Evolutionary conservation across 2,329 filamentous ascomycete genomes (phyloP).

Genomic region (Fusarium equiseti): DNA sequence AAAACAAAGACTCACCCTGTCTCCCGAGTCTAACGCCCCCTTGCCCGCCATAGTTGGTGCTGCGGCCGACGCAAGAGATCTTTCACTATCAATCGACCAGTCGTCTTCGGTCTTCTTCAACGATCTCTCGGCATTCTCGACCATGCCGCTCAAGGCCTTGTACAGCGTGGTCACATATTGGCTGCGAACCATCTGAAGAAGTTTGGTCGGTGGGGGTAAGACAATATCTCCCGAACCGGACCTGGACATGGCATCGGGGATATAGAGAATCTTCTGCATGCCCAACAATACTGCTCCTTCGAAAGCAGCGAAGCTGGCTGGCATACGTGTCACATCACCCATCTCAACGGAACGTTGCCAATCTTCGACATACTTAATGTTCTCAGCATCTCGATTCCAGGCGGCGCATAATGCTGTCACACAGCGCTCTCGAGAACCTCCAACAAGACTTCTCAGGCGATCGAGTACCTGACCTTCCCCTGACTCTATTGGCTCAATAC

Average conservation of each 20-base stretch:
- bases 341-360: conserved; percentile 88
- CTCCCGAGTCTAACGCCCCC: conserved; percentile 65
- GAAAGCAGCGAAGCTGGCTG: conserved; percentile 84
- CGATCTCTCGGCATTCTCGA: conserved; percentile 91
- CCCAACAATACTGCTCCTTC: conserved; percentile 84
- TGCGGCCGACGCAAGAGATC: conserved; percentile 53
- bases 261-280: conserved; percentile 95
- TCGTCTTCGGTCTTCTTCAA: conserved; percentile 73
- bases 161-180: conserved; percentile 96
- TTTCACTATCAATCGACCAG: conserved; percentile 65
- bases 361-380: conserved; percentile 91
- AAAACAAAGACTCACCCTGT: conserved; percentile 61
- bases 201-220: conserved; percentile 84
- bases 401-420: conserved; percentile 87
- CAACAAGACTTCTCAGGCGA: conserved; percentile 79
- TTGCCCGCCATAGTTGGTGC: conserved; percentile 56
- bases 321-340: conserved; percentile 91
- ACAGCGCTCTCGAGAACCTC: conserved; percentile 83
- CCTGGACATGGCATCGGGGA: conserved; percentile 85
- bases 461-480: conserved; percentile 72
- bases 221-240: conserved; percentile 82
- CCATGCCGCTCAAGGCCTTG: conserved; percentile 93
- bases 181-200: conserved; percentile 89
- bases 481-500: conserved; percentile 73
- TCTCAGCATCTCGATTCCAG: conserved; percentile 94